Base-by-base conservation (phyloP, 2,329 filamentous ascomycete genomes). In the Chaetomium globosum region DNA sequence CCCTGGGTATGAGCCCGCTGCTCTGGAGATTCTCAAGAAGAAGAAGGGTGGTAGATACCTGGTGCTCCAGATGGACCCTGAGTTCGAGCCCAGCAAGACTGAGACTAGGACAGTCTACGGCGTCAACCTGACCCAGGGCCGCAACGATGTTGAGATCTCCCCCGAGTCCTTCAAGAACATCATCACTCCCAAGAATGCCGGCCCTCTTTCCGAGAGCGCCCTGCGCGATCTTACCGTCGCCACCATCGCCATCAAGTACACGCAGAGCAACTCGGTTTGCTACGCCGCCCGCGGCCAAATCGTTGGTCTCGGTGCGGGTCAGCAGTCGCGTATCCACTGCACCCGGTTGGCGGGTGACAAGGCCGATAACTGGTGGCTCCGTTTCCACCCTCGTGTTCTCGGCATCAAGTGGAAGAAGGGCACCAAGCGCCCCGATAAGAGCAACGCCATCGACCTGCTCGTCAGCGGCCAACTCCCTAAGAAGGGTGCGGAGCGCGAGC, bases 301-400 rank as follows among this genome's bases (percentile, higher is more conserved):
- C 73, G 85, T 99, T 72, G 95, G 95, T 70, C 88, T 99, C 63
- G 95, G 95, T 70, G 95, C 95, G 63, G 95, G 95, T 67, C 95
- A 99, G 80, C 95, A 99, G 81, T 96, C 92, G 68, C 90, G 95
- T 72, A 99, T 99, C 73, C 95, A 99, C 85, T 99, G 95, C 87
- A 99, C 95, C 51, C 90, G 95, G 71, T 87, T 99, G 59, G 95
- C 95, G 12, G 95, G 95, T 67, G 94, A 98, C 83, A 99, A 99
- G 85, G 92, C 93, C 57, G 95, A 99, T 80, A 97, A 96, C 84
- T 98, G 94, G 94, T 99, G 94, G 95, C 90, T 99, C 84, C 91
- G 95, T 74, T 98, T 98, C 87, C 91, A 97, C 82, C 89, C 92
- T 72, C 89, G 92, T 61, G 91, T 95, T 13, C 85, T 98, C 58